Evolutionary conservation across 139 green algal species (phyloP), one percentile per base, ranked within the genome.

Genomic region (Tetraselmis striata): DNA sequence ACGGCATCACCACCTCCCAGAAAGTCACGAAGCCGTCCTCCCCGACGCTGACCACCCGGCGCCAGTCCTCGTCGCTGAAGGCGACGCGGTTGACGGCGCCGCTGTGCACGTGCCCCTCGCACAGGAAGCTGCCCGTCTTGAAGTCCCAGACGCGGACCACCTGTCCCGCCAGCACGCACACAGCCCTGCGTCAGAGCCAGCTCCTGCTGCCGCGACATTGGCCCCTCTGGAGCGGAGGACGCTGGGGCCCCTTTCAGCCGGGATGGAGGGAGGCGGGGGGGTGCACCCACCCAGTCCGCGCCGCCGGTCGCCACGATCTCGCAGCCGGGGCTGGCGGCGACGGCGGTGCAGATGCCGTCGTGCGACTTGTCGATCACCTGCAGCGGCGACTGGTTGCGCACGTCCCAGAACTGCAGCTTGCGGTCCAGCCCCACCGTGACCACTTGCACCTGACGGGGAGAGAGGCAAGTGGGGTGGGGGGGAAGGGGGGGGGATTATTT

Each of bases 391-490:
- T 76, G n/a, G 11, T 83, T 29, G 28, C 83, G 83, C 1, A 86
- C 32, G 32, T 86, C 83, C 83, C 83, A 86, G 2, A 83, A 18
- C 1, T 77, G 58, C 1, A 86, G 26, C 1, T 32, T 75, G n/a
- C 78, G 81, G 45, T 86, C 79, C 27, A 86, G 32, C 59, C 83
- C 83, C 2, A 86, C 83, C 29, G 45, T 86, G 0, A 82, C 83
- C 26, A 83, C 83, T 5, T 32, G 59, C 31, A 86, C 83, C 82
- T 85, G 82, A 45, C n/a, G n/a, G n/a, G n/a, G n/a, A n/a, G n/a
- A n/a, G n/a, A n/a, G n/a, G n/a, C n/a, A n/a, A n/a, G n/a, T n/a
- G n/a, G n/a, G n/a, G n/a, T n/a, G n/a, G n/a, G n/a, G n/a, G n/a
- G n/a, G n/a, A n/a, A n/a, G n/a, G n/a, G n/a, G n/a, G n/a, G n/a